Evolutionary conservation across 139 green algal species (phyloP), one percentile per base, ranked within the genome.

Genomic region (Spirogloea muscicola): DNA sequence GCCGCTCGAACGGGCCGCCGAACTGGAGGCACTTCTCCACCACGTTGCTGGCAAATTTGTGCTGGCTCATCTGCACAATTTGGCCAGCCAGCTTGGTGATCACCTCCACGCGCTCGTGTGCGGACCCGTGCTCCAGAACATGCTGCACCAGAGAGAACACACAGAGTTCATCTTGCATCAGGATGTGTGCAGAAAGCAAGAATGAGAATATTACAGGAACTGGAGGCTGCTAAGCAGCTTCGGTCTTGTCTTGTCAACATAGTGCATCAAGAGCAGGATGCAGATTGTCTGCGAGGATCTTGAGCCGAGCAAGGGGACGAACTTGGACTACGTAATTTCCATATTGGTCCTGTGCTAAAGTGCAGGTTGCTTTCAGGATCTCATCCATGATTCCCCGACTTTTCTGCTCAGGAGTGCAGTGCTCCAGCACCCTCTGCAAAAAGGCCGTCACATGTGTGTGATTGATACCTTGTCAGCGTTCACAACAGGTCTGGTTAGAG

Each of bases 31-130:
- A 93, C 72, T 91, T 91, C 73, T 97, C 92, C 2, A 97, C 79
- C 43, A 97, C 92, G 81, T 97, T 97, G 86, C 73, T 88, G 3
- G 92, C 92, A 77, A 95, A 97, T 85, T 96, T 97, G 84, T 97
- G 91, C 82, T 88, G 85, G 59, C 70, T 85, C 51, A 95, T 82
- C 3, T 70, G 29, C 59, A 91, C 85, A 31, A 91, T 86, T 46
- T 87, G 77, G 3, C 79, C 74, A 38, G 77, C 63, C 40, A 95
- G 82, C 42, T 76, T 75, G 33, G 40, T 55, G 37, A 88, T 84
- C 34, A 95, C 82, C 49, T 83, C 58, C 38, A 40, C 73, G 4
- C 68, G 43, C 67, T 84, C 68, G 2, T 58, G 21, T 16, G 46
- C 25, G 21, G 36, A 39, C 34, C 75, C 75, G 4, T 72, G 75